Evolutionary conservation across 768 basidiomycete species (phyloP).

Genomic region (Rhodotorula sphaerocarpa): DNA sequence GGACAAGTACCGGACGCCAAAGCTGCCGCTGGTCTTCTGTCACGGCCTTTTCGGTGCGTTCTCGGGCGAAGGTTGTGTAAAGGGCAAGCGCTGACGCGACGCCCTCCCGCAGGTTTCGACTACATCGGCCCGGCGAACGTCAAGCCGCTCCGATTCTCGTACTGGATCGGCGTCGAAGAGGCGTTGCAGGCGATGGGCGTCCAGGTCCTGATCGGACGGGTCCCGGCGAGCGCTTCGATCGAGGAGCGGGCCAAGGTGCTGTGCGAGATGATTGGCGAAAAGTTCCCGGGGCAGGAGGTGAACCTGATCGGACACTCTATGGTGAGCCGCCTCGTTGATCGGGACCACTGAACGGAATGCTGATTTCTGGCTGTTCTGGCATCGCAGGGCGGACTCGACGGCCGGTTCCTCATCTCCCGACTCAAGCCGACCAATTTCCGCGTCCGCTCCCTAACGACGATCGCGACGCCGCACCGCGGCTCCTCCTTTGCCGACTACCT

Average conservation of each 20-base stretch:
- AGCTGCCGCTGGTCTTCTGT: constrained; percentile 84
- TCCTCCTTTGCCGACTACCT: constrained; percentile 90
- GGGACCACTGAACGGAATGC: neutral
- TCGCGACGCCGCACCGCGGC: constrained; percentile 89
- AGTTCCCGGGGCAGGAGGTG: constrained; percentile 71
- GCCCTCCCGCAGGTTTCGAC: constrained; percentile 69
- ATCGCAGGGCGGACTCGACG: constrained; percentile 85
- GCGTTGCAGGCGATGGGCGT: constrained; percentile 78
- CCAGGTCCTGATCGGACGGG: constrained; percentile 85
- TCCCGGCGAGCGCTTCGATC: constrained; percentile 55
- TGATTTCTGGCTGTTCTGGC: neutral
- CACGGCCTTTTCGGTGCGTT: constrained; percentile 64
- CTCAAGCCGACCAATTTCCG: constrained; percentile 64
- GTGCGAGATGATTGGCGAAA: constrained; percentile 67
- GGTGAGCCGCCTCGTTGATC: constrained; percentile 47
- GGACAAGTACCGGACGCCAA: constrained; percentile 55
- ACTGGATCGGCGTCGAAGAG: constrained; percentile 95
- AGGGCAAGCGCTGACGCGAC: no score
- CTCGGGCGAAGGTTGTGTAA: no score
- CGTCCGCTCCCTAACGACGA: constrained; percentile 81
- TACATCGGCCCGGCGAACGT: constrained; percentile 65
- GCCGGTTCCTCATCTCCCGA: constrained; percentile 76
- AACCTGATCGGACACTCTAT: constrained; percentile 84
- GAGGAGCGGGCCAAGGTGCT: constrained; percentile 82
- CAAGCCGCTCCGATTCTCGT: constrained; percentile 73